Conservation (phyloP, 75 land plant species). For the Selaginella tamariscina region DNA sequence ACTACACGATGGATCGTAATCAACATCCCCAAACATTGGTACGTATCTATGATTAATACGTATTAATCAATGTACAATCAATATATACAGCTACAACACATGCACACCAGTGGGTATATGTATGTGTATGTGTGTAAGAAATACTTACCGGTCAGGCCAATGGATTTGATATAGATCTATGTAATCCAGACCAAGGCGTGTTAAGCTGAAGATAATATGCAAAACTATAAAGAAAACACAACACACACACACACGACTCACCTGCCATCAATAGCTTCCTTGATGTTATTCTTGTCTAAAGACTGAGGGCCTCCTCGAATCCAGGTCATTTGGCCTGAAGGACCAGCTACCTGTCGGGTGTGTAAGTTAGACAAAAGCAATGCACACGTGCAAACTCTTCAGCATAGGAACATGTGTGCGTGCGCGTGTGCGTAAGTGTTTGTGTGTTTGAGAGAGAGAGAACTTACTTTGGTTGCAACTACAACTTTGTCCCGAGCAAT, state of each 20-base stretch:
- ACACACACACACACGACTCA: neutral
- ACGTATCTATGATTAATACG: slow-evolving; percentile 43
- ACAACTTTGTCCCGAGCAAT: slow-evolving; percentile 47
- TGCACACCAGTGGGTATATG: neutral
- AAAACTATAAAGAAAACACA: neutral
- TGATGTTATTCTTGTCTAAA: slow-evolving; percentile 55
- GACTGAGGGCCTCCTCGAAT: slow-evolving; percentile 64
- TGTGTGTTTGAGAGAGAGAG: neutral
- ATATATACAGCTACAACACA: neutral
- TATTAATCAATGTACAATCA: neutral
- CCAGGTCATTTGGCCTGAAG: slow-evolving; percentile 90
- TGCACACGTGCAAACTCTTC: too few relatives aligned
- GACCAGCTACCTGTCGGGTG: slow-evolving; percentile 49
- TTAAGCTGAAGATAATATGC: slow-evolving; percentile 41
- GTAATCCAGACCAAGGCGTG: slow-evolving; percentile 52
- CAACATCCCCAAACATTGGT: slow-evolving; percentile 92
- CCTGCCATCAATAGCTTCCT: slow-evolving; percentile 64
- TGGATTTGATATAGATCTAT: slow-evolving; percentile 94
- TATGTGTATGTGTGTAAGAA: neutral
- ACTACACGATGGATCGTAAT: slow-evolving; percentile 49
- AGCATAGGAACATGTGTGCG: too few relatives aligned
- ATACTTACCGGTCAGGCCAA: slow-evolving; percentile 88
- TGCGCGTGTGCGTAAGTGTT: too few relatives aligned
- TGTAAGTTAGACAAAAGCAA: slow-evolving; percentile 10
- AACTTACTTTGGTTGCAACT: slow-evolving; percentile 58